Conservation (phyloP, 257 asterid species). For the Verbena officinalis region DNA sequence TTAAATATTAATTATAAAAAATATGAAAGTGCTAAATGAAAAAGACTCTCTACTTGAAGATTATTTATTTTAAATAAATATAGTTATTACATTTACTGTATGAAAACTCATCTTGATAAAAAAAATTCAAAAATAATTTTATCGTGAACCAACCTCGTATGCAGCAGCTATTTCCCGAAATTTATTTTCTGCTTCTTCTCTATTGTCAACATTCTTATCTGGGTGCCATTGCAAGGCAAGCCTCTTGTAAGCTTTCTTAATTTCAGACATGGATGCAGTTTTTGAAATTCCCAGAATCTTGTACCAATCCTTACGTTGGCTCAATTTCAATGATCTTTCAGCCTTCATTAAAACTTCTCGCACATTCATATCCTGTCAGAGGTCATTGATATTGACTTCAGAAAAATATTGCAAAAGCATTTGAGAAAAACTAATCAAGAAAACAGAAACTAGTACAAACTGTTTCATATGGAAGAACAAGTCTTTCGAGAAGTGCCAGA, state of each 20-base stretch:
- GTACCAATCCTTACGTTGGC: slow-evolving; percentile 98
- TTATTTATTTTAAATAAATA: no score
- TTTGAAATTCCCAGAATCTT: slow-evolving; percentile 81
- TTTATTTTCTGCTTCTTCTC: slow-evolving; percentile 92
- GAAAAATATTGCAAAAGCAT: not conserved
- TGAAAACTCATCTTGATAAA: no score
- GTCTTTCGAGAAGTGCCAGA: no score
- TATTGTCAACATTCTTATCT: slow-evolving; percentile 84
- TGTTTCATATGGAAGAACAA: no score
- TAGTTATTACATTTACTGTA: no score
- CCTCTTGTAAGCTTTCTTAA: slow-evolving; percentile 90
- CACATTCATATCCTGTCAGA: slow-evolving; percentile 47
- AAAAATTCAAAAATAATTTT: no score
- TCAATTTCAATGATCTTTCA: slow-evolving; percentile 76
- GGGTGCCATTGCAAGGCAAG: slow-evolving; percentile 99
- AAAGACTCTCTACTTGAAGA: no score
- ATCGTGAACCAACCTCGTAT: slow-evolving; percentile 72
- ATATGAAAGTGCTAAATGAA: no score
- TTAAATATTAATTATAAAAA: no score
- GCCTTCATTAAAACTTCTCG: slow-evolving; percentile 77
- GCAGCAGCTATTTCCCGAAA: slow-evolving; percentile 96
- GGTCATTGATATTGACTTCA: not conserved
- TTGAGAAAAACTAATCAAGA: not conserved
- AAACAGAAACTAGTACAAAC: slow-evolving; percentile 1
- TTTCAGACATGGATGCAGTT: slow-evolving; percentile 72